Percentiles rank a stretch among this genome's conserved stretches.
Conservation (phyloP, 2,329 filamentous ascomycete genomes). For the Esteya vermicola region DNA sequence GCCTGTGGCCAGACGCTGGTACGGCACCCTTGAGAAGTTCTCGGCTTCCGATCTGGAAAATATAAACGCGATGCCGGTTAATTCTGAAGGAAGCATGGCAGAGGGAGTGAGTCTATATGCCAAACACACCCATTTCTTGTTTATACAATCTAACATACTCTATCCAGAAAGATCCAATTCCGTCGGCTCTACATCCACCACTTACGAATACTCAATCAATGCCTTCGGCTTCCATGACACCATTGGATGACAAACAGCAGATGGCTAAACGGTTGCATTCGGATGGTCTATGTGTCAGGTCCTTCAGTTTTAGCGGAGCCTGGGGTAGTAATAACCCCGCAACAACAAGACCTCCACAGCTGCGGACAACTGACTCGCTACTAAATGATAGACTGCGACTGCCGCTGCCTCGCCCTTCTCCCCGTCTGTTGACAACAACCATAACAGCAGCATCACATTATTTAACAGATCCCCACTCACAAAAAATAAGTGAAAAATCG, state of each 20-base stretch:
- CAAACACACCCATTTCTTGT: background rate
- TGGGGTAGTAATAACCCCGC: no score
- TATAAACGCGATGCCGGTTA: constrained; percentile 13
- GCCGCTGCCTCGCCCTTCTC: constrained; percentile 6
- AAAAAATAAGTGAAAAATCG: no score
- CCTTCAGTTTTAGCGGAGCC: constrained; percentile 9
- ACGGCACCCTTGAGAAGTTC: constrained; percentile 29
- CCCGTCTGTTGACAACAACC: constrained; percentile 1
- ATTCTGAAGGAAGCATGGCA: constrained; percentile 30
- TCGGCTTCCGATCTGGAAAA: constrained; percentile 24
- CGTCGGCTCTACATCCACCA: constrained; percentile 10
- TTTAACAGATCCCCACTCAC: no score
- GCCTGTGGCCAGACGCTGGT: constrained; percentile 35
- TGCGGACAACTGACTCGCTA: constrained; percentile 7
- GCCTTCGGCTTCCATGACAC: constrained; percentile 8
- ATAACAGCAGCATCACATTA: background rate
- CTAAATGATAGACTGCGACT: constrained; percentile 6
- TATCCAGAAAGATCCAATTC: constrained; percentile 12
- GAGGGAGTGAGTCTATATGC: constrained; percentile 22
- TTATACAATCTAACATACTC: no score
- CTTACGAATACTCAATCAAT: constrained; percentile 7
- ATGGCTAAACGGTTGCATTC: constrained; percentile 3
- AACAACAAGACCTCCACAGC: no score
- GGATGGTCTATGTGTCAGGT: constrained; percentile 2
- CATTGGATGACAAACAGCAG: constrained; percentile 7